Evolutionary conservation across 495 filamentous ascomycete species (phyloP).

Genomic region (Podospora sp.): DNA sequence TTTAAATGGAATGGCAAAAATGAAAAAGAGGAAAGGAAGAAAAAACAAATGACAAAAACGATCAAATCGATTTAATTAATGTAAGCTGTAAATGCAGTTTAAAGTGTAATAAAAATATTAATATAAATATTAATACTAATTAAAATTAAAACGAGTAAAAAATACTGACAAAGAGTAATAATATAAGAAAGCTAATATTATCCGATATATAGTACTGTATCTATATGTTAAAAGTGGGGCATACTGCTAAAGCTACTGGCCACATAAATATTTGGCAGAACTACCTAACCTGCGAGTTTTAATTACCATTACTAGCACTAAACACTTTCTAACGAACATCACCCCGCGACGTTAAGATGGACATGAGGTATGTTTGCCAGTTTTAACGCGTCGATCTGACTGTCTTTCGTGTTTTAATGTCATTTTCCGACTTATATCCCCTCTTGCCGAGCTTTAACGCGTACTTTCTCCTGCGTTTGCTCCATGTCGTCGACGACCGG

Average conservation of each 20-base stretch:
- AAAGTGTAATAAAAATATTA: neutral
- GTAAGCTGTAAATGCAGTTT: too few relatives aligned
- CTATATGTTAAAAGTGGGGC: neutral
- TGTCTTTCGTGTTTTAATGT: neutral
- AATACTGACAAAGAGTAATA: neutral
- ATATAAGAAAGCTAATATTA: neutral
- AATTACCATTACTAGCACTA: neutral
- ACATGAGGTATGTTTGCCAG: neutral
- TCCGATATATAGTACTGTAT: neutral
- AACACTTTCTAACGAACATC: neutral
- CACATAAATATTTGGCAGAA: neutral
- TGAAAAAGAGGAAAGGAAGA: too few relatives aligned
- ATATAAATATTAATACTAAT: neutral
- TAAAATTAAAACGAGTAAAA: neutral
- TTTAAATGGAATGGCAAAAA: too few relatives aligned
- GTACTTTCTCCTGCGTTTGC: neutral
- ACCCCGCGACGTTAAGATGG: neutral
- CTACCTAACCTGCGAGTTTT: neutral
- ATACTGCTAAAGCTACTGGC: too few relatives aligned
- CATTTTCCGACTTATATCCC: neutral
- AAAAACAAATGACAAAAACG: too few relatives aligned
- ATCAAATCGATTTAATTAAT: neutral
- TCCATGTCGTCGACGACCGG: neutral
- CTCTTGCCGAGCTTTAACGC: neutral
- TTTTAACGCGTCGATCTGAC: neutral